Evolutionary conservation across 2,329 filamentous ascomycete genomes (phyloP), one percentile per base, ranked within the genome.

Genomic region (Beauveria caledonica): DNA sequence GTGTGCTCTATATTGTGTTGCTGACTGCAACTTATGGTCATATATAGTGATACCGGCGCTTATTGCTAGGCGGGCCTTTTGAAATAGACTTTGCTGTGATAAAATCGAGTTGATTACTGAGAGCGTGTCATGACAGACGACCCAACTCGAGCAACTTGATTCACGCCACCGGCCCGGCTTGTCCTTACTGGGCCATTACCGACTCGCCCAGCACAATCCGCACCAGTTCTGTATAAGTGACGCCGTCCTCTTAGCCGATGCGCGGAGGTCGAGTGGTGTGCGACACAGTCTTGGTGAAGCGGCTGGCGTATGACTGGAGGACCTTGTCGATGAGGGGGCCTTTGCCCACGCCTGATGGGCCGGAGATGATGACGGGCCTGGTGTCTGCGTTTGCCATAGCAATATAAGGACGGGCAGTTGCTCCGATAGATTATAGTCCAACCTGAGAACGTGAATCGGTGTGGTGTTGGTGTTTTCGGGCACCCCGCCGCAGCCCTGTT

Each of bases 31-130:
- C 33, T 2, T 36, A 10, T 36, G 1, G 11, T 13, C 10, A 36
- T 13, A 10, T 13, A 5, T 36, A 36, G 33, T 6, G 33, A 13
- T 33, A 33, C 2, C 5, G 29, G 4, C 29, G 11, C 29, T 13
- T 33, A 33, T 13, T 33, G 29, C 29, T 33, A 11, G 29, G 10
- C 11, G 11, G 29, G 29, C 29, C 5, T 33, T 33, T 33, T 1
- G 4, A 13, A 2, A 5, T 33, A 0, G 4, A 11, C 4, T 13
- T 5, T 2, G 29, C 11, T 33, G 10, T 33, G 0, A 33, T 13
- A 5, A 1, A 5, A 10, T 33, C 29, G 11, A 33, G 1, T 33
- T 5, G 11, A 29, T 3, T 29, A 10, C 11, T 13, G 3, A 29
- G 29, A 29, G 29, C 29, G 1, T 11, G 11, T 33, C 3, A 4